Percentiles rank a stretch among this genome's conserved stretches.
phyloP scores from a whole-genome alignment of 1,284 basidiomycete genomes.

The Schizophyllum amplum region DNA sequence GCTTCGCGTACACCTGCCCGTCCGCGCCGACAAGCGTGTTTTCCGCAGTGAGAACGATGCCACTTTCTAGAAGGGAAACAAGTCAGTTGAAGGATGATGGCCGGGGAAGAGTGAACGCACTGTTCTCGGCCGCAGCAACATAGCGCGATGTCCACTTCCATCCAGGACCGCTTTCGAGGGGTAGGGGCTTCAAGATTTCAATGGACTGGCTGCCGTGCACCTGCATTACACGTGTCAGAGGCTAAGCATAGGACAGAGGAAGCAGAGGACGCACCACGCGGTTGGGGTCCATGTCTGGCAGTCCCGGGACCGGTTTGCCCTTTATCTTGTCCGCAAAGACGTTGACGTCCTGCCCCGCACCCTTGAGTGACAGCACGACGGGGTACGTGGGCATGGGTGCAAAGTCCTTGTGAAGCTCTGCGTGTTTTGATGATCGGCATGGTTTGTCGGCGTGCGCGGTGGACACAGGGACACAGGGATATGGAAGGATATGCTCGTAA shows the following conservation, averaged over 20 bases:
- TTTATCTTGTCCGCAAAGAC: slow-evolving; percentile 50
- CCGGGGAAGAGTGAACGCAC: slow-evolving; percentile 30
- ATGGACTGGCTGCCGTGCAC: slow-evolving; percentile 71
- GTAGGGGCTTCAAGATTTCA: slow-evolving; percentile 63
- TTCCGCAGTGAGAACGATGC: slow-evolving; percentile 66
- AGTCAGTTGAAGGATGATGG: background rate
- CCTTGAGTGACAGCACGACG: slow-evolving; percentile 52
- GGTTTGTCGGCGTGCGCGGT: too few relatives aligned
- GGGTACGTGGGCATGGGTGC: slow-evolving; percentile 47
- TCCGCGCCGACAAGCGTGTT: slow-evolving; percentile 52
- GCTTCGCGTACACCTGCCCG: slow-evolving; percentile 60
- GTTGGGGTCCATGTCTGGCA: slow-evolving; percentile 61
- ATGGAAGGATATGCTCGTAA: background rate
- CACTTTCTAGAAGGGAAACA: slow-evolving; percentile 44
- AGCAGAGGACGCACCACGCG: slow-evolving; percentile 40
- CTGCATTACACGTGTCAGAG: slow-evolving; percentile 24
- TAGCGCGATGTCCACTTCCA: slow-evolving; percentile 59
- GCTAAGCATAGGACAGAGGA: background rate
- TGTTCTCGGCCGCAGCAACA: slow-evolving; percentile 69
- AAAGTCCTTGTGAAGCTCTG: slow-evolving; percentile 35
- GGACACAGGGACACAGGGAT: too few relatives aligned
- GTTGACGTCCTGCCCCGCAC: slow-evolving; percentile 54
- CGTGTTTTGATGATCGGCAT: background rate
- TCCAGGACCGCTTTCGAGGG: slow-evolving; percentile 53
- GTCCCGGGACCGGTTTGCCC: slow-evolving; percentile 40